Conservation (phyloP, 805 yeast species). For the Saturnispora dispora region DNA sequence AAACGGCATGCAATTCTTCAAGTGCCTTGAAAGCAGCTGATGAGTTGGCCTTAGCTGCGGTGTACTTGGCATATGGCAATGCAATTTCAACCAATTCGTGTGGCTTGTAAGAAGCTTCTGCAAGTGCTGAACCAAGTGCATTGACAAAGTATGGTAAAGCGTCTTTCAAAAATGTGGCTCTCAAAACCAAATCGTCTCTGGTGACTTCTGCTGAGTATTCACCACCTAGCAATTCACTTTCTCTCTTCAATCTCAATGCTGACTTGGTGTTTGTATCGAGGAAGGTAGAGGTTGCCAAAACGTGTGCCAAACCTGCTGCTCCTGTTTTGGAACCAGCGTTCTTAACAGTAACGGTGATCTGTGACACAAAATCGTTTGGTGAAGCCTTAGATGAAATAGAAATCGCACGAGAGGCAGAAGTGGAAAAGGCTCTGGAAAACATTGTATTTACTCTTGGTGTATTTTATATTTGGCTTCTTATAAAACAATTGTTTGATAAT, state of each 20-base stretch:
- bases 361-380: conserved; percentile 57
- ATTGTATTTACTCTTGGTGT: conserved; percentile 9
- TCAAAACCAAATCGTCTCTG: conserved; percentile 77
- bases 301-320: conserved; percentile 76
- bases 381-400: conserved; percentile 30
- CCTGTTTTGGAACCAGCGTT: conserved; percentile 77
- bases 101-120: conserved; percentile 65
- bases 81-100: conserved; percentile 81
- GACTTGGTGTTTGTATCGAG: conserved; percentile 75
- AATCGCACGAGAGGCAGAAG: conserved; percentile 39
- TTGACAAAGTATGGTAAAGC: conserved; percentile 88
- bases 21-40: conserved; percentile 52
- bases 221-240: conserved; percentile 91
- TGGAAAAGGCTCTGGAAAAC: conserved; percentile 30
- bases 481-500: background rate
- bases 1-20: conserved; percentile 69
- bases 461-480: background rate
- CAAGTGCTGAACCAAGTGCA: conserved; percentile 65
- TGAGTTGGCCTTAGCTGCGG: conserved; percentile 42
- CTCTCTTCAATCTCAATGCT: conserved; percentile 88
- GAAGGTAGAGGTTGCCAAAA: conserved; percentile 76
- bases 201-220: conserved; percentile 56
- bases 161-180: conserved; percentile 75
- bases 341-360: conserved; percentile 66
- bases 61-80: conserved; percentile 65